phyloP scores from a whole-genome alignment of 306 rosid species.

The Sicyos baderoa region DNA sequence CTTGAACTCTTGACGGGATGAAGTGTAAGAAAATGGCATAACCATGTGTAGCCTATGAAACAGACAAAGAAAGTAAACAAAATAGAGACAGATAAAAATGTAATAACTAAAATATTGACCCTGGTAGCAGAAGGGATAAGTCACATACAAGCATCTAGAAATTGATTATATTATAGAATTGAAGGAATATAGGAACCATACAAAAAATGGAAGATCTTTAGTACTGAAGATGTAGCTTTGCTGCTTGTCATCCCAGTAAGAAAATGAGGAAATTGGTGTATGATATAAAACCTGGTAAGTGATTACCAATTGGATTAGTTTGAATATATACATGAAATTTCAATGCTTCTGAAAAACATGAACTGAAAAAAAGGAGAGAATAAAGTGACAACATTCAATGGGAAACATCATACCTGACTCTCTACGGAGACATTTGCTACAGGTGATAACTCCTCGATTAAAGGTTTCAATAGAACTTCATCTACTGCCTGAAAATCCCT shows the following conservation, averaged over 20 bases:
- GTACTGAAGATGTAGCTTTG: slow-evolving; percentile 56
- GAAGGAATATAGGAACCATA: slow-evolving; percentile 31
- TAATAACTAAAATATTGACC: not conserved
- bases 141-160: not conserved
- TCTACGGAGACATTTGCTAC: slow-evolving; percentile 72
- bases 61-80: not conserved
- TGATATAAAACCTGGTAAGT: slow-evolving; percentile 69
- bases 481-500: slow-evolving; percentile 71
- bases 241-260: slow-evolving; percentile 65
- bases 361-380: not conserved
- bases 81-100: not conserved
- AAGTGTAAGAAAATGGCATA: not conserved
- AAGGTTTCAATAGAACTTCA: slow-evolving; percentile 52
- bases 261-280: slow-evolving; percentile 72
- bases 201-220: slow-evolving; percentile 90
- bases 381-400: not conserved
- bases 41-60: not conserved
- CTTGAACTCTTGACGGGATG: not conserved
- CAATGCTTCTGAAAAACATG: not conserved
- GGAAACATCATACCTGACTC: slow-evolving; percentile 55
- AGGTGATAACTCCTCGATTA: slow-evolving; percentile 62
- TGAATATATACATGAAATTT: not conserved
- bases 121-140: not conserved
- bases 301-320: slow-evolving; percentile 3
- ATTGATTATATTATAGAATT: slow-evolving; percentile 27